Conservation (phyloP, 805 yeast genomes). For the Yamadazyma insecticola region DNA sequence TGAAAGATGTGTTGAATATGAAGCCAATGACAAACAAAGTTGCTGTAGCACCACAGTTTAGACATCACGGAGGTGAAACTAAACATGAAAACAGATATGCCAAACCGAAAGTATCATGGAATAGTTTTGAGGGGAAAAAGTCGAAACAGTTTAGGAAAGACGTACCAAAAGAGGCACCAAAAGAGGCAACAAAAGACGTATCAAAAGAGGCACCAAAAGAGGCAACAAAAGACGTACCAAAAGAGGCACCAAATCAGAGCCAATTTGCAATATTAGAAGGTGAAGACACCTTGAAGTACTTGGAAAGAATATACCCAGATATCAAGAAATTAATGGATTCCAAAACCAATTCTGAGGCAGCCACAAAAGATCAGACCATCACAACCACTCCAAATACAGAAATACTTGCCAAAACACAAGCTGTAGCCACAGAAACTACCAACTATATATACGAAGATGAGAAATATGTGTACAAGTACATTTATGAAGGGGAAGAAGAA, state of each 20-base stretch:
- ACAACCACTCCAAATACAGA: too few relatives aligned
- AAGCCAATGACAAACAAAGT: slow-evolving; percentile 17
- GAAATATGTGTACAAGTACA: slow-evolving; percentile 8
- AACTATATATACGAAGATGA: too few relatives aligned
- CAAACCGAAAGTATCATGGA: slow-evolving; percentile 14
- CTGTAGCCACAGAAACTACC: background rate
- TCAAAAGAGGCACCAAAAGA: background rate
- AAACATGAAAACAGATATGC: slow-evolving; percentile 9
- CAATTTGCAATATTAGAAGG: background rate
- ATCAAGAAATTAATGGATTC: slow-evolving; percentile 1
- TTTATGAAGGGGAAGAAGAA: slow-evolving; percentile 7
- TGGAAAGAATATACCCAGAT: slow-evolving; percentile 7
- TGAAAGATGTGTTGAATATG: slow-evolving; percentile 14
- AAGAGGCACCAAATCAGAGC: background rate
- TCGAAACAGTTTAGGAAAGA: too few relatives aligned
- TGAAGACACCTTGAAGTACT: slow-evolving; percentile 8
- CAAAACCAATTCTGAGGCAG: background rate
- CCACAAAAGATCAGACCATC: too few relatives aligned
- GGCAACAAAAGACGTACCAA: background rate
- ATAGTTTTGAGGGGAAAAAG: too few relatives aligned
- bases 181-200: background rate
- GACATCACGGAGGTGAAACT: slow-evolving; percentile 12
- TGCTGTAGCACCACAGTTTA: slow-evolving; percentile 19
- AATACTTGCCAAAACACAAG: too few relatives aligned
- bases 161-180: background rate